Conservation (phyloP, 306 rosid species). For the Fragaria nilgerrensis region DNA sequence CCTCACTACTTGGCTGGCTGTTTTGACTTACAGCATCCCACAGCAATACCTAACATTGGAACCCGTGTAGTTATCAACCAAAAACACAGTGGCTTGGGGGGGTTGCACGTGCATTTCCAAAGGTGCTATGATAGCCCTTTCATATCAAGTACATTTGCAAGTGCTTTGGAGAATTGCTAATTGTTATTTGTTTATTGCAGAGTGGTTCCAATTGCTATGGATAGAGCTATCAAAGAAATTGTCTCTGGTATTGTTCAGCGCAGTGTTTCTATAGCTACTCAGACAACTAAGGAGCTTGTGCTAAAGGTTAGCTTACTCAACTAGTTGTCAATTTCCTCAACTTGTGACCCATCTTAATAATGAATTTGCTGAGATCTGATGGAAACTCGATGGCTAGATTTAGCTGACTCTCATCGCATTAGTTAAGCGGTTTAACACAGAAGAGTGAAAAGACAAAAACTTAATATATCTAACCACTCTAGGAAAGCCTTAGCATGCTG, state of each 20-base stretch:
- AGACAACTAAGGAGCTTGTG: slow-evolving; percentile 97
- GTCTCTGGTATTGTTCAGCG: slow-evolving; percentile 89
- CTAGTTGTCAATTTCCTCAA: neutral
- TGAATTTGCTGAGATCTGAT: neutral
- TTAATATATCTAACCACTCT: neutral
- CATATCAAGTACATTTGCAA: slow-evolving; percentile 11
- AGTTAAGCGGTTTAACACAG: neutral
- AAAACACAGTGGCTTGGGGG: slow-evolving; percentile 70
- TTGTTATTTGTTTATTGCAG: slow-evolving; percentile 37
- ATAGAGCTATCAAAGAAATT: slow-evolving; percentile 90
- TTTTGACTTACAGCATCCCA: slow-evolving; percentile 52
- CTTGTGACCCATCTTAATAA: neutral
- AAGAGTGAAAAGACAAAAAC: neutral
- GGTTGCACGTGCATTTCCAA: slow-evolving; percentile 85
- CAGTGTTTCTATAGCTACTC: slow-evolving; percentile 96
- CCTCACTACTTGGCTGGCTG: slow-evolving; percentile 13
- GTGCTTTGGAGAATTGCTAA: slow-evolving; percentile 16
- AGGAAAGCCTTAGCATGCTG: neutral
- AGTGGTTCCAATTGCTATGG: slow-evolving; percentile 90
- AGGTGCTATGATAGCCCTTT: slow-evolving; percentile 39
- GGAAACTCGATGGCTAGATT: neutral
- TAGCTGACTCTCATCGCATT: neutral
- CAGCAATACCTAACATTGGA: slow-evolving; percentile 76
- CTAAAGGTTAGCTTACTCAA: slow-evolving; percentile 59
- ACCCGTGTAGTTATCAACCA: slow-evolving; percentile 81